A percentile compares a stretch with the other conserved stretches of the same genome.
Conservation (phyloP, 805 yeast genomes). For the Helenozyma rhizophorensis region DNA sequence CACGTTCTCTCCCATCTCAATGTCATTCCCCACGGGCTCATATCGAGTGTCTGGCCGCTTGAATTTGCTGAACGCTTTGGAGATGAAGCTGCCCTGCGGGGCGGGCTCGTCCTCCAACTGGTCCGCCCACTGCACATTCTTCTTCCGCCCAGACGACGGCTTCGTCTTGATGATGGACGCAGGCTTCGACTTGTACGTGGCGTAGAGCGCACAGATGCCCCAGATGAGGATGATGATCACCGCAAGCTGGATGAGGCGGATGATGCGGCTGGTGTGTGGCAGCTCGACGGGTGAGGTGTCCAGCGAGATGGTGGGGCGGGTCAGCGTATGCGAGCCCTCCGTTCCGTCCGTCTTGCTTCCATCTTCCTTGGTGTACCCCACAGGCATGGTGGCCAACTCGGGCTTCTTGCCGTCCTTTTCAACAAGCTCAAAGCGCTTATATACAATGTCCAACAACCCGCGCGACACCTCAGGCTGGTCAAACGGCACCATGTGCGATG, state of each 20-base stretch:
- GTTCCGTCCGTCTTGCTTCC: too few relatives aligned
- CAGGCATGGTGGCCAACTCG: conserved; percentile 5
- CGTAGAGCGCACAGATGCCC: conserved; percentile 38
- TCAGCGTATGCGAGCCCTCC: too few relatives aligned
- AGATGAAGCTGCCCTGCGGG: conserved; percentile 34
- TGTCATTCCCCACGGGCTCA: conserved; percentile 22
- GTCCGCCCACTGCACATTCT: conserved; percentile 47
- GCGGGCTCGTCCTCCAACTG: conserved; percentile 34
- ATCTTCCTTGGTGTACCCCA: conserved; percentile 1
- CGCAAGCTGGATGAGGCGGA: conserved; percentile 36
- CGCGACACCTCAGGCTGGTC: conserved; percentile 69
- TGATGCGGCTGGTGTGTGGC: conserved; percentile 19
- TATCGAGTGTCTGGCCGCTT: conserved; percentile 24
- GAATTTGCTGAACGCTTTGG: conserved; percentile 31
- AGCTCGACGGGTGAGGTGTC: background rate
- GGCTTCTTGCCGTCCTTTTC: conserved; percentile 16
- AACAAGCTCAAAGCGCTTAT: conserved; percentile 11
- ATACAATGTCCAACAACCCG: conserved; percentile 58
- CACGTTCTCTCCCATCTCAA: conserved; percentile 38
- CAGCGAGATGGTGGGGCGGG: background rate
- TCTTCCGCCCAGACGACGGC: conserved; percentile 30
- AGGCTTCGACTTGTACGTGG: conserved; percentile 34
- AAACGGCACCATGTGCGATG: conserved; percentile 93
- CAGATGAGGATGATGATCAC: conserved; percentile 36
- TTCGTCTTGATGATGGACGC: conserved; percentile 38